phyloP scores from a whole-genome alignment of 306 rosid genomes.

The Sphenostylis stenocarpa region DNA sequence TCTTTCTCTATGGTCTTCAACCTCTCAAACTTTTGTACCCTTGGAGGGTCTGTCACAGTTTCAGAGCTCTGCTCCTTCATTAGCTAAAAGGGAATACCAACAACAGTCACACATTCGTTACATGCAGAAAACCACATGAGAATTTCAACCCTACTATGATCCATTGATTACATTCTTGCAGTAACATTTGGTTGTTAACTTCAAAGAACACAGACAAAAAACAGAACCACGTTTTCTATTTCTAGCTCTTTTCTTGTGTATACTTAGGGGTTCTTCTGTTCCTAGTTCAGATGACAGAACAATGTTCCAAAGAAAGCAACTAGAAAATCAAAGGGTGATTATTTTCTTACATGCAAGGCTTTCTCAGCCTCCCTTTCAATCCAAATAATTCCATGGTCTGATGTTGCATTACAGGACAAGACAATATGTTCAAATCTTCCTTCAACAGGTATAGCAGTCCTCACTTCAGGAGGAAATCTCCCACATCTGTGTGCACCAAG shows the following conservation, averaged over 20 bases:
- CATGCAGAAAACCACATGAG: not conserved
- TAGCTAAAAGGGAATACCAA: constrained; percentile 31
- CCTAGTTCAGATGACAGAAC: not conserved
- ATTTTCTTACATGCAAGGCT: constrained; percentile 77
- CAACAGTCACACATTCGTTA: not conserved
- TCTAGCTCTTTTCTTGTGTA: not conserved
- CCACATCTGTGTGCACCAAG: constrained; percentile 75
- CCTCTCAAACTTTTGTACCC: constrained; percentile 58
- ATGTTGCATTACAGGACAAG: constrained; percentile 80
- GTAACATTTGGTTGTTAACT: not conserved
- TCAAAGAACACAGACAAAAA: not conserved
- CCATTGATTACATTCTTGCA: not conserved
- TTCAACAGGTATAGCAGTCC: constrained; percentile 98
- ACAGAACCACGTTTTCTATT: not conserved
- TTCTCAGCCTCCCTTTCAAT: constrained; percentile 88
- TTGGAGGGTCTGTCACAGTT: constrained; percentile 64
- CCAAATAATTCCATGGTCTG: constrained; percentile 92
- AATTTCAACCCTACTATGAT: not conserved
- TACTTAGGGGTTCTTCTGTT: not conserved
- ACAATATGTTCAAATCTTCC: constrained; percentile 99
- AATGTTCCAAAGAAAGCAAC: not conserved
- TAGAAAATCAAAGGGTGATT: not conserved
- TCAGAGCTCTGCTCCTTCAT: constrained; percentile 51
- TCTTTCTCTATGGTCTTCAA: constrained; percentile 67
- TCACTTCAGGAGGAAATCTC: constrained; percentile 95